Conservation (phyloP, 2,329 filamentous ascomycete species). For the Colletotrichum plurivorum region DNA sequence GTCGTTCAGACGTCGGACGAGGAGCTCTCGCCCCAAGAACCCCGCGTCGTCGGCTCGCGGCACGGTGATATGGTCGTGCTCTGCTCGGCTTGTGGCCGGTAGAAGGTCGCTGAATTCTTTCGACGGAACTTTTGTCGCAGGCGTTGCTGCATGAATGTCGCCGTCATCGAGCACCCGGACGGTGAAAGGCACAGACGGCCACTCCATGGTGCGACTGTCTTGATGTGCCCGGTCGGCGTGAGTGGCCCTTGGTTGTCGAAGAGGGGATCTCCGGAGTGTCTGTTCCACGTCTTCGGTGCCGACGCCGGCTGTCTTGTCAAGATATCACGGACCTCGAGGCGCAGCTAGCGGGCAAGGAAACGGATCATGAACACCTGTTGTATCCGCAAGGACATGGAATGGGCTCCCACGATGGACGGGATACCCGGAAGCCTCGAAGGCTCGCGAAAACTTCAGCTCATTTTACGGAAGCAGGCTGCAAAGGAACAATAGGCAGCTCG, state of each 20-base stretch:
- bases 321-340: conserved; percentile 20
- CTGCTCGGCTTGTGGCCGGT: conserved; percentile 49
- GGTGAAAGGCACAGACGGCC: conserved; percentile 33
- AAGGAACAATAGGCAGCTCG: conserved; percentile 26
- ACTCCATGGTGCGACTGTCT: conserved; percentile 31
- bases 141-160: conserved; percentile 4
- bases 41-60: conserved; percentile 39
- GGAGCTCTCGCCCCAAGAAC: conserved; percentile 49
- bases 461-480: conserved; percentile 15
- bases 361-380: too few species aligned
- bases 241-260: not conserved
- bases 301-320: conserved; percentile 7
- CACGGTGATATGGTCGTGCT: conserved; percentile 46
- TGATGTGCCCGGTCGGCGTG: not conserved
- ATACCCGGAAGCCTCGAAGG: not conserved
- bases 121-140: conserved; percentile 2
- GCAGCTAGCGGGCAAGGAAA: not conserved
- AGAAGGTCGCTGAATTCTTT: conserved; percentile 42
- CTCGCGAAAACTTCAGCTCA: not conserved
- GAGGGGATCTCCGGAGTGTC: conserved; percentile 7
- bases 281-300: conserved; percentile 15
- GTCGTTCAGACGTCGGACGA: conserved; percentile 48
- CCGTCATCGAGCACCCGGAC: conserved; percentile 36
- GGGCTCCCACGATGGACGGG: too few species aligned
- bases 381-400: too few species aligned